These are phyloP conservation scores for Taphrina sp. DNA, from an alignment of 1,139 yeast species.

Conservation along the genomic window DNA sequence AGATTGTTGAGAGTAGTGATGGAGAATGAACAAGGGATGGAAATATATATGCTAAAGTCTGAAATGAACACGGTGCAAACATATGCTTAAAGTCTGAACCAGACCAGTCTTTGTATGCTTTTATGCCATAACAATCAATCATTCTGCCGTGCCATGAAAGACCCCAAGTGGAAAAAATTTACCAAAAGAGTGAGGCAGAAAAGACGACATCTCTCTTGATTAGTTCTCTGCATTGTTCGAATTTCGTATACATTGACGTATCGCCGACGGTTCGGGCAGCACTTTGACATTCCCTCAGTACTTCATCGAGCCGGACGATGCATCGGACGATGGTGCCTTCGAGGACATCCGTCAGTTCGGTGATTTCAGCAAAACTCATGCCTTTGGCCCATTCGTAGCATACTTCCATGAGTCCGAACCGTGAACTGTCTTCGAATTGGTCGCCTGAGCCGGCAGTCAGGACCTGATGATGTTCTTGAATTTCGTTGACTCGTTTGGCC, in stretches of 20 bases:
- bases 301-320: slow-evolving; percentile 87
- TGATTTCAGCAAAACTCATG: slow-evolving; percentile 80
- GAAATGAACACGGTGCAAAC: too few relatives aligned
- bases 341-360: slow-evolving; percentile 81
- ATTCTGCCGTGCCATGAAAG: too few relatives aligned
- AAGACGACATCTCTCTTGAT: slow-evolving; percentile 96
- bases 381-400: slow-evolving; percentile 99
- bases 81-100: too few relatives aligned
- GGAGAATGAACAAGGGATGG: too few relatives aligned
- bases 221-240: slow-evolving; percentile 88
- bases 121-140: too few relatives aligned
- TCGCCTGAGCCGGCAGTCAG: slow-evolving; percentile 35
- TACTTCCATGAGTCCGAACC: slow-evolving; percentile 88
- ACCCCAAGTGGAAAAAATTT: too few relatives aligned
- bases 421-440: slow-evolving; percentile 64
- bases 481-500: slow-evolving; percentile 60
- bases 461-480: slow-evolving; percentile 68
- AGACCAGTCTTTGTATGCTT: too few relatives aligned
- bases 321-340: slow-evolving; percentile 99
- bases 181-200: slow-evolving; percentile 89
- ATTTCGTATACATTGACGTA: slow-evolving; percentile 77
- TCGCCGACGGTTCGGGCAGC: slow-evolving; percentile 96
- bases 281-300: slow-evolving; percentile 89
- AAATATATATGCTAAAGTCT: too few relatives aligned
- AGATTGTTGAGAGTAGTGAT: too few relatives aligned